Evolutionary conservation across 1,284 basidiomycete genomes (phyloP).

Genomic region (Erythrobasidium hasegawianum): DNA sequence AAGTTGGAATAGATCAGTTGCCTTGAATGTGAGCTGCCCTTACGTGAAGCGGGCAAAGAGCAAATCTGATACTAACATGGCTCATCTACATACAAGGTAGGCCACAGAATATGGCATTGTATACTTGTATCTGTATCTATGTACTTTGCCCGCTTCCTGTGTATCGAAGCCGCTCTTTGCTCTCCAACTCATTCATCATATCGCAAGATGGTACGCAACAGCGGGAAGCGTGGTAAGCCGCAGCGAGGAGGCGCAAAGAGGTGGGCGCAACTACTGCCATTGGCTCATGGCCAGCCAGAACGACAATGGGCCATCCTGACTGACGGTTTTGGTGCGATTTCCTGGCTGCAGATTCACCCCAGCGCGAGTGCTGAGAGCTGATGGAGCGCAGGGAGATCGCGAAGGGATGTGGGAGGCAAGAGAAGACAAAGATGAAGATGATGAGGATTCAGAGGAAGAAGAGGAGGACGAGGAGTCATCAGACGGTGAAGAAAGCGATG

Average conservation of each 20-base stretch:
- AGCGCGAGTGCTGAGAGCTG: conserved; percentile 25
- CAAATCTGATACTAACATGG: too few relatives aligned
- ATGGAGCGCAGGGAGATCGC: conserved; percentile 8
- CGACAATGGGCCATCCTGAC: too few relatives aligned
- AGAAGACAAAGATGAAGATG: conserved; percentile 45
- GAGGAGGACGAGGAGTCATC: conserved; percentile 59
- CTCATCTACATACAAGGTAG: too few relatives aligned
- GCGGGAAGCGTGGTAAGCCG: conserved; percentile 30
- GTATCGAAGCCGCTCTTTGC: too few relatives aligned
- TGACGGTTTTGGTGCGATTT: background rate
- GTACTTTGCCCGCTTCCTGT: too few relatives aligned
- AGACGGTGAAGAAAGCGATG: conserved; percentile 17
- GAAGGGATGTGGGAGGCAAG: conserved; percentile 46
- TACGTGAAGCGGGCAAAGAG: too few relatives aligned
- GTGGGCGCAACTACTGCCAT: background rate
- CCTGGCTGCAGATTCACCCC: conserved; percentile 21
- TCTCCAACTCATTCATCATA: background rate
- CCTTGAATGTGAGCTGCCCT: background rate
- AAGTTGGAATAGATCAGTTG: too few relatives aligned
- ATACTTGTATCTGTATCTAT: too few relatives aligned
- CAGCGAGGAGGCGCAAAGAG: conserved; percentile 30
- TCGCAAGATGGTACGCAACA: conserved; percentile 25
- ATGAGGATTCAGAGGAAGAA: conserved; percentile 49
- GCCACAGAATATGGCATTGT: too few relatives aligned
- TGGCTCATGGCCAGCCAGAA: background rate